Base-by-base conservation (phyloP, 1,284 basidiomycete species). In the Tilletia indica region DNA sequence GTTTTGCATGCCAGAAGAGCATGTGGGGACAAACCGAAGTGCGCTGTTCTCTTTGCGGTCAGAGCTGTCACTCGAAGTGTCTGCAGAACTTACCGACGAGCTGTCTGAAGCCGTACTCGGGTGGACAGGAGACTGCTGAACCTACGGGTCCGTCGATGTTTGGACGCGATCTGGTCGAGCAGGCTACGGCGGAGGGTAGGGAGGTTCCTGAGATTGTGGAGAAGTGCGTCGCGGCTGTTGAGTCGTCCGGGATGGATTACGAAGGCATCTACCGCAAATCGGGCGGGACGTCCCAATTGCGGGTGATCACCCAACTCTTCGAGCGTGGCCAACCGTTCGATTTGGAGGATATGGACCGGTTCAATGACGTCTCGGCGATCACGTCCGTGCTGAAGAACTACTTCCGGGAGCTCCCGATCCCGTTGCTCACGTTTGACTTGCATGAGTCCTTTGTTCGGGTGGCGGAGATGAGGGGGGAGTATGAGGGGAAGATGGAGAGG, bases 211-310 rank as follows among this genome's bases (percentile, higher is more conserved):
- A 93, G 49, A 91, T 99, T 71, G 95, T 99, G 12, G 92, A 93
- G 79, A 97, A 97, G 84, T 98, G 95, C 80, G 94, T 98, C 78
- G 89, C 90, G 58, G 94, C 94, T 0, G 95, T 98, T 47, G 95
- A 98, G 81, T 25, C 61, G 61, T 38, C 76, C 91, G 92, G 91
- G n/a, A 87, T 96, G 85, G 92, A 93, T 75, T 93, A 93, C 80
- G 93, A 96, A 84, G 93, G 96, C 14, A 94, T 99, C 77, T 98
- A 98, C 86, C 93, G 97, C 74, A 98, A 98, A 87, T 93, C 92
- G 0, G 97, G 97, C 31, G 97, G 97, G 5, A 91, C 92, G 45
- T 90, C 92, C 9, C 94, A 96, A 82, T 92, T 93, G 66, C 96
- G 96, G 85, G 89, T 89, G 72, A 97, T 99, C 85, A 94, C 93